These are phyloP conservation scores for Russula emetica DNA, from an alignment of 768 basidiomycete species.

Conservation along the genomic window DNA sequence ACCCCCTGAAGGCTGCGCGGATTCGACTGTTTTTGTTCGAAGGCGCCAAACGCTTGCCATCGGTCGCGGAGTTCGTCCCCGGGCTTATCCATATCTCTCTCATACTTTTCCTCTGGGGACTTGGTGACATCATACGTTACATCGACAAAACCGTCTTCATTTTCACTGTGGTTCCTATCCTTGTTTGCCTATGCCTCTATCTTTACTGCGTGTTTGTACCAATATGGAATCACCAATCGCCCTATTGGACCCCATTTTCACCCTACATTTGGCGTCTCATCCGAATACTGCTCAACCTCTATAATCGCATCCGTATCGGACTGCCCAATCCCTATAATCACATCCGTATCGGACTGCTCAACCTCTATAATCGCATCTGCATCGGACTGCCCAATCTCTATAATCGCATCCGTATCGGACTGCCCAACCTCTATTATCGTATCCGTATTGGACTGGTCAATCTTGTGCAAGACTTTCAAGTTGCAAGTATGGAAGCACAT, in stretches of 20 bases:
- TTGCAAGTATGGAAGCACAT: background rate
- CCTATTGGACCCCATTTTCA: constrained; percentile 3
- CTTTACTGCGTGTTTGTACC: constrained; percentile 5
- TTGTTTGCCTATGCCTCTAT: constrained; percentile 11
- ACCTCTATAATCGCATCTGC: background rate
- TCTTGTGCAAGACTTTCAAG: no score
- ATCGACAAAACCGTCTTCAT: constrained; percentile 22
- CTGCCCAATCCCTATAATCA: no score
- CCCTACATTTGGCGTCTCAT: constrained; percentile 5
- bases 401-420: background rate
- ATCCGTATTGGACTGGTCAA: background rate
- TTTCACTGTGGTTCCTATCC: constrained; percentile 11
- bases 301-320: background rate
- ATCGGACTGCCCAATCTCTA: background rate
- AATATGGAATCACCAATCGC: constrained; percentile 11
- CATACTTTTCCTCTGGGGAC: constrained; percentile 29
- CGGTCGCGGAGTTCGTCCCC: constrained; percentile 41
- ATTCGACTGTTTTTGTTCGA: constrained; percentile 39
- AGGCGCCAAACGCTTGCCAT: constrained; percentile 42
- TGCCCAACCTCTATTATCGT: background rate
- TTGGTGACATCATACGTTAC: constrained; percentile 42
- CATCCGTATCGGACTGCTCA: no score
- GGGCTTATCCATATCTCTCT: constrained; percentile 46
- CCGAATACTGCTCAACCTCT: background rate
- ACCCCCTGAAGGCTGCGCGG: constrained; percentile 36